Conservation (phyloP, 2,329 filamentous ascomycete genomes). For the Myriosclerotinia duriaeana region DNA sequence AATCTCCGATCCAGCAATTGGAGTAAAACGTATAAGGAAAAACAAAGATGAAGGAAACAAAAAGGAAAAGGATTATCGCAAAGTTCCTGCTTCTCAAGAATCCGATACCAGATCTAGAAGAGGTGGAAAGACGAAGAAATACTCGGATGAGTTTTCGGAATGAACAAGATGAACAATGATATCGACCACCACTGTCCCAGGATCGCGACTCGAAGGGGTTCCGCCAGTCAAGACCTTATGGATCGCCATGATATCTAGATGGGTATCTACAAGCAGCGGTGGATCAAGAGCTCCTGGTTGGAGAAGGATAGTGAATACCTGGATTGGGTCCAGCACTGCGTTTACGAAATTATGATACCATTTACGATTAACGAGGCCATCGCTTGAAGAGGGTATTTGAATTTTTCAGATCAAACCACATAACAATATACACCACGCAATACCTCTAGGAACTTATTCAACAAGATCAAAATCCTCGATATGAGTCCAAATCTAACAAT, state of each 20-base stretch:
- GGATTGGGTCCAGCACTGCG: not conserved
- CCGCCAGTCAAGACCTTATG: not conserved
- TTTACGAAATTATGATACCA: slow-evolving; percentile 13
- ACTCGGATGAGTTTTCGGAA: slow-evolving; percentile 10
- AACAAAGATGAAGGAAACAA: not conserved
- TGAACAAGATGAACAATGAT: not conserved
- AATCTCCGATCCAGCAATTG: slow-evolving; percentile 2
- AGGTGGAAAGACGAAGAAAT: slow-evolving; percentile 10
- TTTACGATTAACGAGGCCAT: not conserved
- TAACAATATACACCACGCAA: not conserved
- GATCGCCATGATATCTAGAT: not conserved
- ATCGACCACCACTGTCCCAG: too few relatives aligned
- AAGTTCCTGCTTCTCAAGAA: slow-evolving; percentile 10
- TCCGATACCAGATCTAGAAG: slow-evolving; percentile 12
- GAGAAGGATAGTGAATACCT: not conserved
- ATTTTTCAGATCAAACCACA: not conserved
- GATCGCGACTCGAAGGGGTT: not conserved
- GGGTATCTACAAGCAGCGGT: not conserved
- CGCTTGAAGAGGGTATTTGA: too few relatives aligned
- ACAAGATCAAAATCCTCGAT: too few relatives aligned
- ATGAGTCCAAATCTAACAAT: too few relatives aligned
- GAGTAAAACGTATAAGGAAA: not conserved
- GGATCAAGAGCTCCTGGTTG: not conserved
- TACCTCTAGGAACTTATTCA: not conserved
- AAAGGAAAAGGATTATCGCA: slow-evolving; percentile 13